Conservation (phyloP, 495 filamentous ascomycete genomes). For the Penicillium argentinense region DNA sequence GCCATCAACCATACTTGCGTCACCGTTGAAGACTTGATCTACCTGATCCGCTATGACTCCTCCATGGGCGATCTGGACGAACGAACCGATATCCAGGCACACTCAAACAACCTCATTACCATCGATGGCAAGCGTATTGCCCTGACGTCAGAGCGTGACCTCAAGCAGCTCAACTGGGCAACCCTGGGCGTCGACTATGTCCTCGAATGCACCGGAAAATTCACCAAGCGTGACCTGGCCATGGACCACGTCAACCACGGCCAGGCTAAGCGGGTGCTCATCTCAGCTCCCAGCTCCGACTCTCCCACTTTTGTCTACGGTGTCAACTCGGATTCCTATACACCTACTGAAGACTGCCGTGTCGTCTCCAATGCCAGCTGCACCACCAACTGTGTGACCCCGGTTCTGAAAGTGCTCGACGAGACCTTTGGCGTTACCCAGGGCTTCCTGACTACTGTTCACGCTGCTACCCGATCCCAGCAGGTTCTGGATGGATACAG, state of each 20-base stretch:
- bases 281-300: slow-evolving; percentile 37
- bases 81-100: slow-evolving; percentile 23
- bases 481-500: slow-evolving; percentile 40
- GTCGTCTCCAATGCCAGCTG: slow-evolving; percentile 38
- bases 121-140: slow-evolving; percentile 27
- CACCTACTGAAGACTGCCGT: slow-evolving; percentile 21
- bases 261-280: slow-evolving; percentile 34
- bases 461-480: slow-evolving; percentile 37
- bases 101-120: slow-evolving; percentile 29
- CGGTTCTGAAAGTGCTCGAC: slow-evolving; percentile 35
- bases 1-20: slow-evolving; percentile 40
- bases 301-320: slow-evolving; percentile 37
- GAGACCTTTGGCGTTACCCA: slow-evolving; percentile 30
- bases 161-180: slow-evolving; percentile 35
- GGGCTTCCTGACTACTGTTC: slow-evolving; percentile 35
- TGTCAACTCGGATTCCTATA: slow-evolving; percentile 32
- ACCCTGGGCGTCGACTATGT: slow-evolving; percentile 33
- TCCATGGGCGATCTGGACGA: slow-evolving; percentile 33
- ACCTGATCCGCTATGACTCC: slow-evolving; percentile 40
- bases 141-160: slow-evolving; percentile 36
- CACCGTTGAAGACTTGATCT: slow-evolving; percentile 35
- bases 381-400: slow-evolving; percentile 38
- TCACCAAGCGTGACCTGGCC: slow-evolving; percentile 34
- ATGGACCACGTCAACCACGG: slow-evolving; percentile 32
- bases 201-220: slow-evolving; percentile 38